These are phyloP conservation scores for Pichia manshurica DNA, from an alignment of 805 yeast species.

Conservation along the genomic window DNA sequence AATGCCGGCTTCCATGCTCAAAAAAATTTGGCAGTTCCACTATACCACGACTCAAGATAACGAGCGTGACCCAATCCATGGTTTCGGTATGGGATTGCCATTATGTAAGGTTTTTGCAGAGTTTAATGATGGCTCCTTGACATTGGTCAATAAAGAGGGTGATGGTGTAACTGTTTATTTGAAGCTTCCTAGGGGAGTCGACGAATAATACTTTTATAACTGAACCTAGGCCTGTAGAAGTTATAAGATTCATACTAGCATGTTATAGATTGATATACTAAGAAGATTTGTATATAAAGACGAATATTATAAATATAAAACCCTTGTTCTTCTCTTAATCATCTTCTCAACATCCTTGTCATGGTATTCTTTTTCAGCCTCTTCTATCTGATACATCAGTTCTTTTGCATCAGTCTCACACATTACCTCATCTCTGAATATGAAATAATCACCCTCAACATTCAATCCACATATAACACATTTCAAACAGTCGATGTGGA, in stretches of 20 bases:
- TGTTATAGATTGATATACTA: no score
- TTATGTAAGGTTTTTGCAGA: constrained; percentile 25
- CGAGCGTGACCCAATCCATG: constrained; percentile 26
- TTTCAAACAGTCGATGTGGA: constrained; percentile 67
- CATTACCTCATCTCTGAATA: constrained; percentile 41
- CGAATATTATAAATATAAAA: constrained; percentile 21
- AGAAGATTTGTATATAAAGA: constrained; percentile 5
- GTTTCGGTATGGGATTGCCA: constrained; percentile 32
- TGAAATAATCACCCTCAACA: constrained; percentile 52
- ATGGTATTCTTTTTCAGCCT: constrained; percentile 10
- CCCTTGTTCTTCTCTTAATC: constrained; percentile 30
- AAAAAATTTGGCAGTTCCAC: constrained; percentile 29
- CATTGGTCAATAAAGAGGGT: constrained; percentile 19
- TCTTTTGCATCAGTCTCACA: constrained; percentile 43
- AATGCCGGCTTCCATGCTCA: constrained; percentile 15
- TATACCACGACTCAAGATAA: constrained; percentile 23
- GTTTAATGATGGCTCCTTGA: constrained; percentile 24
- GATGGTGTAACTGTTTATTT: constrained; percentile 24
- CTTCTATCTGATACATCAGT: constrained; percentile 15
- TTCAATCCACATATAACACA: constrained; percentile 54
- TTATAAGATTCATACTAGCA: no score
- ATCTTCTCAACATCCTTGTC: constrained; percentile 17
- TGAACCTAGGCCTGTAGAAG: no score
- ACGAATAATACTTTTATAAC: background rate
- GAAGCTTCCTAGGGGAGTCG: constrained; percentile 18